phyloP scores from a whole-genome alignment of 805 yeast species.

The Starmerella stellata region DNA sequence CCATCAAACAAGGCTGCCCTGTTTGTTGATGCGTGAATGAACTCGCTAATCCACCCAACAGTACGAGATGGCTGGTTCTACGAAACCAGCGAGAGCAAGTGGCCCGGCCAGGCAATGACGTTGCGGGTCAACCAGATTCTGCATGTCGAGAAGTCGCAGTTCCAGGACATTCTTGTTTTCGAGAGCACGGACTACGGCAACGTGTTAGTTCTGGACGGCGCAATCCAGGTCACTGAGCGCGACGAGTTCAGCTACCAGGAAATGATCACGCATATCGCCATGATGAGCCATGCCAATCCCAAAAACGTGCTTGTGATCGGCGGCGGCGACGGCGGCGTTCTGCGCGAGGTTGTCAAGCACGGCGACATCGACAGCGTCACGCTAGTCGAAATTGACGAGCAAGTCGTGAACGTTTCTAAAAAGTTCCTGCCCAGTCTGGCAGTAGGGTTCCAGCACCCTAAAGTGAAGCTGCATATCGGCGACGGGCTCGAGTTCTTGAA shows the following conservation, averaged over 20 bases:
- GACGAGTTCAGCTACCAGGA: constrained; percentile 97
- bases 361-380: constrained; percentile 69
- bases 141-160: constrained; percentile 68
- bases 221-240: constrained; percentile 89
- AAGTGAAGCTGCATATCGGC: constrained; percentile 77
- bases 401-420: constrained; percentile 74
- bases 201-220: constrained; percentile 85
- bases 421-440: constrained; percentile 78
- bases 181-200: constrained; percentile 88
- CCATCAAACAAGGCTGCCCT: no score
- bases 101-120: constrained; percentile 98
- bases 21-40: neutral
- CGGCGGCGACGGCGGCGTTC: constrained; percentile 98
- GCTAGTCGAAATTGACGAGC: constrained; percentile 88
- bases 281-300: constrained; percentile 88
- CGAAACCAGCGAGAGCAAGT: constrained; percentile 85
- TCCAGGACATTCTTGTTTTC: constrained; percentile 86
- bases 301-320: constrained; percentile 88
- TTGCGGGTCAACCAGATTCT: constrained; percentile 71
- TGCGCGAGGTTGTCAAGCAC: constrained; percentile 87
- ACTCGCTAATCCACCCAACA: constrained; percentile 15
- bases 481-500: constrained; percentile 95
- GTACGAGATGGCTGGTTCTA: constrained; percentile 80
- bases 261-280: constrained; percentile 87
- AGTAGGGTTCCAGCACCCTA: constrained; percentile 66